A percentile compares a stretch with the other conserved stretches of the same genome.
phyloP scores from a whole-genome alignment of 768 basidiomycete genomes.

The Trametes villosa region DNA sequence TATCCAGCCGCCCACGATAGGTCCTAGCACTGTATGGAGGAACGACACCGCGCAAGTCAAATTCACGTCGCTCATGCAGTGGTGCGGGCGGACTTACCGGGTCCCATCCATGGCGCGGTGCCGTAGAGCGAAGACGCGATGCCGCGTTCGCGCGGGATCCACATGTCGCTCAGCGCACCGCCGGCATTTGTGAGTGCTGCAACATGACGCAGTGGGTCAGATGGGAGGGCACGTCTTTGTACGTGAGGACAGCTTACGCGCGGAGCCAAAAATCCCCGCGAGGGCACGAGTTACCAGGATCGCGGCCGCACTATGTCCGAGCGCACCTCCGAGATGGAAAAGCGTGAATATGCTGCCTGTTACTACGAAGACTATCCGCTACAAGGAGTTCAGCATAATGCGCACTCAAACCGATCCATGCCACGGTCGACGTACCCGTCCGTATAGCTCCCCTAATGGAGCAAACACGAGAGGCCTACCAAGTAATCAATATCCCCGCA shows the following conservation, averaged over 20 bases:
- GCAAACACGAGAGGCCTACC: constrained; percentile 57
- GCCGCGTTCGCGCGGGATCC: constrained; percentile 61
- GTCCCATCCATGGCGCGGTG: constrained; percentile 60
- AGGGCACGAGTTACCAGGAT: constrained; percentile 57
- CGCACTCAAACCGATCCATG: too few species aligned
- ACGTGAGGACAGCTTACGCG: constrained; percentile 42
- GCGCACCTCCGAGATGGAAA: constrained; percentile 57
- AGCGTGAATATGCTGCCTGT: constrained; percentile 54
- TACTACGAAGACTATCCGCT: constrained; percentile 59
- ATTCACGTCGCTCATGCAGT: too few species aligned
- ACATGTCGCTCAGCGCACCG: constrained; percentile 61
- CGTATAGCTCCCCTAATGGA: constrained; percentile 58
- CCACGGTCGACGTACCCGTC: constrained; percentile 44
- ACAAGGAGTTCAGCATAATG: background rate
- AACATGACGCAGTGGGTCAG: background rate
- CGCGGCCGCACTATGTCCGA: constrained; percentile 51
- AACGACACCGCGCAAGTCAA: too few species aligned
- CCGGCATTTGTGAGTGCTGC: constrained; percentile 63
- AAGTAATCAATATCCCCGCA: background rate
- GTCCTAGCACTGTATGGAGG: constrained; percentile 54
- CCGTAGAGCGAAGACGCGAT: constrained; percentile 63
- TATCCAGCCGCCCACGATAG: constrained; percentile 69
- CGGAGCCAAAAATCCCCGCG: constrained; percentile 62
- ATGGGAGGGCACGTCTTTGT: background rate
- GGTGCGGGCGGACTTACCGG: constrained; percentile 48